Percentiles rank a stretch among this genome's conserved stretches.
phyloP scores from a whole-genome alignment of 331 rosid species.

The Erythrophleum ivorense region DNA sequence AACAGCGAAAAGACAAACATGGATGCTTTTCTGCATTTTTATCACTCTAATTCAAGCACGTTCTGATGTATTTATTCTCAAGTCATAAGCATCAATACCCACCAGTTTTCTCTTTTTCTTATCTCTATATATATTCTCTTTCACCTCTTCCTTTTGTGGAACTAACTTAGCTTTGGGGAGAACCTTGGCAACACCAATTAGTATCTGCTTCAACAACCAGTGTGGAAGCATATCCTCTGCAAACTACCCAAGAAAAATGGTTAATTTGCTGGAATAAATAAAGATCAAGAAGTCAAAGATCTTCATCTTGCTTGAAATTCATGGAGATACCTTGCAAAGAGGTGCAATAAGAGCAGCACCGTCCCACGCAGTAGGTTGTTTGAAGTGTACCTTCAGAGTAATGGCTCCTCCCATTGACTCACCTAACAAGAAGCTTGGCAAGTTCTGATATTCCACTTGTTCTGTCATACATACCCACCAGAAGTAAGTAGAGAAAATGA shows the following conservation, averaged over 20 bases:
- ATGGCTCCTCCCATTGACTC: slow-evolving; percentile 96
- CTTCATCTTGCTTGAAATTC: slow-evolving; percentile 28
- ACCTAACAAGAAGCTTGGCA: slow-evolving; percentile 92
- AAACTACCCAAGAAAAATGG: slow-evolving; percentile 58
- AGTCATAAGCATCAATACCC: slow-evolving; percentile 6
- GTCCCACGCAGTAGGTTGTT: slow-evolving; percentile 82
- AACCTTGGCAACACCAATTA: slow-evolving; percentile 80
- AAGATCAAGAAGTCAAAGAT: slow-evolving; percentile 24
- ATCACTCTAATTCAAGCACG: slow-evolving; percentile 9
- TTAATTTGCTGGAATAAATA: slow-evolving; percentile 19
- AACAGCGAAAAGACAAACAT: slow-evolving; percentile 13
- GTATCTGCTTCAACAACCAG: slow-evolving; percentile 65
- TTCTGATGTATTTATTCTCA: slow-evolving; percentile 1
- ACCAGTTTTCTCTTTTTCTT: slow-evolving; percentile 76
- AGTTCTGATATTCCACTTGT: slow-evolving; percentile 53
- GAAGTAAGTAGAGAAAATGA: background rate
- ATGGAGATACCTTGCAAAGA: slow-evolving; percentile 79
- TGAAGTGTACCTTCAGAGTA: slow-evolving; percentile 86
- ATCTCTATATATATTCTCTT: slow-evolving; percentile 79
- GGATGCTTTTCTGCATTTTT: slow-evolving; percentile 20
- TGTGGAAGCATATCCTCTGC: slow-evolving; percentile 95
- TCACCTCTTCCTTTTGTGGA: slow-evolving; percentile 84
- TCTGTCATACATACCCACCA: slow-evolving; percentile 53
- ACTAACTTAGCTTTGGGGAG: slow-evolving; percentile 88
- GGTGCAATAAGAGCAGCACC: slow-evolving; percentile 97